Evolutionary conservation across 306 rosid species (phyloP).

Genomic region (Dryas alaskensis): DNA sequence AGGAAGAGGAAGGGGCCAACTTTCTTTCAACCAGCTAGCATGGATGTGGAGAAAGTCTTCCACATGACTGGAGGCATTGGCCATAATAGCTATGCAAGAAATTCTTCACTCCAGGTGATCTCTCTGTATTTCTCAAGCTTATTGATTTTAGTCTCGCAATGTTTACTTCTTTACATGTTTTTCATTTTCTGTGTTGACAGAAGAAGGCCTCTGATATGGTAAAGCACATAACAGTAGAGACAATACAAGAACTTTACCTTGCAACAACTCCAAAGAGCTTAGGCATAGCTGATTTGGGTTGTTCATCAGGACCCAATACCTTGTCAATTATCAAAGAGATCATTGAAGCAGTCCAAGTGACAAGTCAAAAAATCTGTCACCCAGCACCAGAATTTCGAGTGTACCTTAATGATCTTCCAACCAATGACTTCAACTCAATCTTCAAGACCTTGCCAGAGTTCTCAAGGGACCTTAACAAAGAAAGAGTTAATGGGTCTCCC

Average conservation of each 20-base stretch:
- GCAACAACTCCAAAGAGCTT: slow-evolving; percentile 61
- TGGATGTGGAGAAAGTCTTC: slow-evolving; percentile 81
- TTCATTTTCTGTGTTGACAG: slow-evolving; percentile 35
- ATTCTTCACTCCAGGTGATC: slow-evolving; percentile 74
- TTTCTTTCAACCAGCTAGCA: slow-evolving; percentile 16
- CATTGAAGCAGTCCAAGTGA: slow-evolving; percentile 48
- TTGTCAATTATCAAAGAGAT: slow-evolving; percentile 73
- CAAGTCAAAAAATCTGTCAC: slow-evolving; percentile 39
- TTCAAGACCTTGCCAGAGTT: slow-evolving; percentile 82
- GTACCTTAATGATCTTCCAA: slow-evolving; percentile 85
- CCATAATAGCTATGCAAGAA: slow-evolving; percentile 81
- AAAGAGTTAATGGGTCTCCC: slow-evolving; percentile 38
- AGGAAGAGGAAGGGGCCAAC: slow-evolving; percentile 11
- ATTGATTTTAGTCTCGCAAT: not conserved
- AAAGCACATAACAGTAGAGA: slow-evolving; percentile 69
- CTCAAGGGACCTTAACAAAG: slow-evolving; percentile 43
- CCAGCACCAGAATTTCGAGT: slow-evolving; percentile 62
- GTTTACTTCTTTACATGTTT: slow-evolving; percentile 2
- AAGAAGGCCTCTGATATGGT: slow-evolving; percentile 71
- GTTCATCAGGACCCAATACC: slow-evolving; percentile 89
- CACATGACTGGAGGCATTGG: slow-evolving; percentile 90
- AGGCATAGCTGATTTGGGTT: slow-evolving; percentile 89
- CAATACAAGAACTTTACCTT: slow-evolving; percentile 57
- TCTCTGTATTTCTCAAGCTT: not conserved
- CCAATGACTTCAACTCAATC: slow-evolving; percentile 95